phyloP scores from a whole-genome alignment of 352 stramenopile genomes.

The Pythium myriotylum region DNA sequence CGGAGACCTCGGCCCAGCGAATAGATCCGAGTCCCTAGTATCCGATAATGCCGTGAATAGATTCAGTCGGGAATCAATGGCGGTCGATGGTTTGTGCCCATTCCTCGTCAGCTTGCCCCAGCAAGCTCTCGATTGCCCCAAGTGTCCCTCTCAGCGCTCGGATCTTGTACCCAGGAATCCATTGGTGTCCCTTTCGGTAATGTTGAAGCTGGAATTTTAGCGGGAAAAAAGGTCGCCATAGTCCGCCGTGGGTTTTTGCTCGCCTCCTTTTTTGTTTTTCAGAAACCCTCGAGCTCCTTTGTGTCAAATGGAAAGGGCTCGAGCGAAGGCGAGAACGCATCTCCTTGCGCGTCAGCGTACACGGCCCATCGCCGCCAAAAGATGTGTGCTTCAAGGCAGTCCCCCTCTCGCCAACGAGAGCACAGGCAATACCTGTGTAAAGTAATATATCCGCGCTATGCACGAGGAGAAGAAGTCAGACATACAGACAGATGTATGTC shows the following conservation, averaged over 20 bases:
- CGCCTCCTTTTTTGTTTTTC: neutral
- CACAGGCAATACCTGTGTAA: too few species aligned
- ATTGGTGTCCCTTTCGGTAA: neutral
- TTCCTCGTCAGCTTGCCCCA: neutral
- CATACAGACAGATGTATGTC: too few species aligned
- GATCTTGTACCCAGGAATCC: slow-evolving; percentile 1
- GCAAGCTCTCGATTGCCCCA: neutral
- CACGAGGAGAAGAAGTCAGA: too few species aligned
- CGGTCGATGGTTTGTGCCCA: too few species aligned
- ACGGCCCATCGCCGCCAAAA: too few species aligned
- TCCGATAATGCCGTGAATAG: neutral
- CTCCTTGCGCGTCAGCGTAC: too few species aligned
- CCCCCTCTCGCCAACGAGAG: too few species aligned
- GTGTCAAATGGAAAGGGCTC: neutral
- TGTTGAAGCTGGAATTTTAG: slow-evolving; percentile 2
- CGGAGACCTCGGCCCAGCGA: slow-evolving; percentile 2
- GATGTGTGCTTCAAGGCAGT: too few species aligned
- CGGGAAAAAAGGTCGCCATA: neutral
- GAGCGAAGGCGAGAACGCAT: neutral
- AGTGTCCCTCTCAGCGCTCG: neutral
- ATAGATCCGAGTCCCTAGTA: slow-evolving; percentile 5
- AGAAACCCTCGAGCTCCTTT: neutral
- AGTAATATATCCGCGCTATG: too few species aligned
- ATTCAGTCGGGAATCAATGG: neutral
- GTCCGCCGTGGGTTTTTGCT: too few species aligned